phyloP scores from a whole-genome alignment of 2,329 filamentous ascomycete genomes.

The Xylaria sp. region DNA sequence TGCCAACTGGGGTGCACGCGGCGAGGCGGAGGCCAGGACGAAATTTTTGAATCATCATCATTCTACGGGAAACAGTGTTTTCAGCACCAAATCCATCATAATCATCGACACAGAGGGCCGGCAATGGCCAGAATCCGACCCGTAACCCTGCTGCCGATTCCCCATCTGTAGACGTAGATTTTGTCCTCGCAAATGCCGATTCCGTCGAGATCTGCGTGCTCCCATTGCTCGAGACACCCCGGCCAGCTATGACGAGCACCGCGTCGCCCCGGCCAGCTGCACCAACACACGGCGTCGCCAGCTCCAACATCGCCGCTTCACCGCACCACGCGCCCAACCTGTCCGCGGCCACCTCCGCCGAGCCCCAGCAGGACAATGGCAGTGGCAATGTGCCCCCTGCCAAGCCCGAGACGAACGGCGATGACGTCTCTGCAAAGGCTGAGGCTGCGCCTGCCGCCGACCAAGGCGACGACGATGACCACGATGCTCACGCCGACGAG shows the following conservation, averaged over 20 bases:
- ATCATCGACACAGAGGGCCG: slow-evolving; percentile 59
- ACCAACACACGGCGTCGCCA: slow-evolving; percentile 50
- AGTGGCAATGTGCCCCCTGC: slow-evolving; percentile 22
- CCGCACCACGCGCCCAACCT: slow-evolving; percentile 4
- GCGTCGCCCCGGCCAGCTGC: slow-evolving; percentile 61
- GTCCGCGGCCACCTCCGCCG: background rate
- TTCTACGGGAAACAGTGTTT: slow-evolving; percentile 60
- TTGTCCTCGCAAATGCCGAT: slow-evolving; percentile 66
- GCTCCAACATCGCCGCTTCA: slow-evolving; percentile 33
- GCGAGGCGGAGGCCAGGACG: slow-evolving; percentile 40
- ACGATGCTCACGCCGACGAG: slow-evolving; percentile 49
- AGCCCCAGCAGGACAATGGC: background rate
- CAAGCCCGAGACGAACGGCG: slow-evolving; percentile 36
- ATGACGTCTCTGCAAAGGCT: slow-evolving; percentile 17
- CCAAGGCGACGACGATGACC: slow-evolving; percentile 35
- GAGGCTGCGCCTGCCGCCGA: slow-evolving; percentile 41
- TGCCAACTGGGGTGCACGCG: slow-evolving; percentile 27
- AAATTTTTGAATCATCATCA: slow-evolving; percentile 54
- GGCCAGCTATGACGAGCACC: slow-evolving; percentile 68
- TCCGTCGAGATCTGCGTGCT: slow-evolving; percentile 65
- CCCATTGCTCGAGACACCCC: slow-evolving; percentile 55
- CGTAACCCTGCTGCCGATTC: slow-evolving; percentile 55
- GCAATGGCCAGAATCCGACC: slow-evolving; percentile 65
- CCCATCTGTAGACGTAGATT: slow-evolving; percentile 65
- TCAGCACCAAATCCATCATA: slow-evolving; percentile 56